These are phyloP conservation scores for Calophaca sinica DNA, from an alignment of 306 rosid species.

Conservation along the genomic window DNA sequence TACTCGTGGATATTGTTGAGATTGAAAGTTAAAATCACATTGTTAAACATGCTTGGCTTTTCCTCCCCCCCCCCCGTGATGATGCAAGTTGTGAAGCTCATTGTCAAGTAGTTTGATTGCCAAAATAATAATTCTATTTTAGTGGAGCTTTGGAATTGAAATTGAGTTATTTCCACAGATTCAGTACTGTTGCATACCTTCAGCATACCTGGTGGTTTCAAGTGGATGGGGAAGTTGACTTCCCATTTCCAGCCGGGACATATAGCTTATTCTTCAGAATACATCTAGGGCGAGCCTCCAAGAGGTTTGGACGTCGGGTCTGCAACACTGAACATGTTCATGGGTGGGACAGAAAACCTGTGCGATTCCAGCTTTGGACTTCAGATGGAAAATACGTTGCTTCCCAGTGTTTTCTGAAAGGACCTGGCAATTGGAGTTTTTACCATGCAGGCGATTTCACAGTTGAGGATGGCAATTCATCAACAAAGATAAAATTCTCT, in stretches of 20 bases:
- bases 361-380: slow-evolving; percentile 82
- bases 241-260: slow-evolving; percentile 87
- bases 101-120: slow-evolving; percentile 9
- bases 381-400: slow-evolving; percentile 83
- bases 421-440: slow-evolving; percentile 75
- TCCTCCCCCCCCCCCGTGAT: slow-evolving; percentile 20
- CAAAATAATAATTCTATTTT: not conserved
- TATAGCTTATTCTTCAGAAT: slow-evolving; percentile 83
- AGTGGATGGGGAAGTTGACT: slow-evolving; percentile 89
- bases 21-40: not conserved
- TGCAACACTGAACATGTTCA: slow-evolving; percentile 82
- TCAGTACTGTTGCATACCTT: slow-evolving; percentile 76
- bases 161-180: slow-evolving; percentile 55
- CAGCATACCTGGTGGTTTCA: slow-evolving; percentile 99
- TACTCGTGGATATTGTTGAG: not conserved
- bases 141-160: slow-evolving; percentile 34
- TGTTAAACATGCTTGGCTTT: not conserved
- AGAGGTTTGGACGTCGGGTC: slow-evolving; percentile 78
- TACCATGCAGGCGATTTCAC: slow-evolving; percentile 84
- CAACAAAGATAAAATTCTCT: slow-evolving; percentile 78
- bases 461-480: slow-evolving; percentile 60
- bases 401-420: slow-evolving; percentile 70
- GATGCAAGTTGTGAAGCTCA: slow-evolving; percentile 32
- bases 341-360: slow-evolving; percentile 97
- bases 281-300: slow-evolving; percentile 70